phyloP scores from a whole-genome alignment of 495 filamentous ascomycete genomes.

The Aspergillus sparsus region DNA sequence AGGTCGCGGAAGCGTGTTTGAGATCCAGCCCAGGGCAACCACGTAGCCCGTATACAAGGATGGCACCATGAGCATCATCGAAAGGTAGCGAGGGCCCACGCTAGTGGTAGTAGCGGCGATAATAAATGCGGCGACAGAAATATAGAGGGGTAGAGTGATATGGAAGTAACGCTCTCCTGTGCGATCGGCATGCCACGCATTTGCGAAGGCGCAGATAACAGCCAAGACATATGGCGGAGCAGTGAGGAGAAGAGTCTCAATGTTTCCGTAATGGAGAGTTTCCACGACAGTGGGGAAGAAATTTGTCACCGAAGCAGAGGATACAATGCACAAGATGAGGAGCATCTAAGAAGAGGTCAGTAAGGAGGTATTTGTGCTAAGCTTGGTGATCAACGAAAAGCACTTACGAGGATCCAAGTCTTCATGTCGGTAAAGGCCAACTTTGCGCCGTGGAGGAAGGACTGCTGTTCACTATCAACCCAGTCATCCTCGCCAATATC shows the following conservation, averaged over 20 bases:
- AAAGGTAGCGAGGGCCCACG: slow-evolving; percentile 68
- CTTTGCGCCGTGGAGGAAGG: slow-evolving; percentile 66
- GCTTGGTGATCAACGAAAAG: neutral
- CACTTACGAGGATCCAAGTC: slow-evolving; percentile 57
- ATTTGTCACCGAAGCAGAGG: slow-evolving; percentile 75
- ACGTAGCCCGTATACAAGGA: slow-evolving; percentile 61
- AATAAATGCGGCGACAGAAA: slow-evolving; percentile 74
- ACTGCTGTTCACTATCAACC: slow-evolving; percentile 62
- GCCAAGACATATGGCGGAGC: slow-evolving; percentile 73
- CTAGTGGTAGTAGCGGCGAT: slow-evolving; percentile 68
- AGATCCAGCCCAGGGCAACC: slow-evolving; percentile 76
- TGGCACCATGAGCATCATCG: slow-evolving; percentile 81
- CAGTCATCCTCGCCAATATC: slow-evolving; percentile 81
- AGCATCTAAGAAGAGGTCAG: slow-evolving; percentile 47
- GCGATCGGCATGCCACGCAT: slow-evolving; percentile 77
- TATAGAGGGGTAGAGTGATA: slow-evolving; percentile 64
- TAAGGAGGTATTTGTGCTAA: neutral
- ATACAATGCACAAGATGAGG: slow-evolving; percentile 70
- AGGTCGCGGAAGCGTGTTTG: slow-evolving; percentile 77
- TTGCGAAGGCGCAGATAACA: slow-evolving; percentile 68
- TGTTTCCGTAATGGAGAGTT: slow-evolving; percentile 68
- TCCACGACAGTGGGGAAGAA: slow-evolving; percentile 86
- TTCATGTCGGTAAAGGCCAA: slow-evolving; percentile 72
- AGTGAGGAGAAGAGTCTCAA: slow-evolving; percentile 72
- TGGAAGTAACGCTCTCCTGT: slow-evolving; percentile 81